A percentile compares a stretch with the other conserved stretches of the same genome.
phyloP scores from a whole-genome alignment of 306 rosid species.

The Sesbania bispinosa region DNA sequence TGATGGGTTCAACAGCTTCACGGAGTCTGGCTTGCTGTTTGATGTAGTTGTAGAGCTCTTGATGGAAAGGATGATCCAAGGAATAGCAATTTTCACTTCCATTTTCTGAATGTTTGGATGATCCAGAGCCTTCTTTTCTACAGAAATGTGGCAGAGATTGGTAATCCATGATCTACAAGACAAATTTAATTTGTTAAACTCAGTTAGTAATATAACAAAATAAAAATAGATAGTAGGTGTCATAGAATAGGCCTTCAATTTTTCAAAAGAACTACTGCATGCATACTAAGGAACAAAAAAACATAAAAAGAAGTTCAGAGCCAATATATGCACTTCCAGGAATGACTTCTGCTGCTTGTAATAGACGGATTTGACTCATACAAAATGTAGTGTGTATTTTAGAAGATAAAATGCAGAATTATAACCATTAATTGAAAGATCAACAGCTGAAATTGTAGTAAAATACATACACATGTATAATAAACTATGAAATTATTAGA shows the following conservation, averaged over 20 bases:
- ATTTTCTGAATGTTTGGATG: constrained; percentile 52
- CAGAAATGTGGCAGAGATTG: constrained; percentile 88
- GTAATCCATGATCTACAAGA: constrained; percentile 84
- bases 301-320: not conserved
- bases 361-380: no score
- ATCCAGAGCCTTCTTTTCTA: constrained; percentile 69
- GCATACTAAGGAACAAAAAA: not conserved
- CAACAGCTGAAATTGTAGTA: no score
- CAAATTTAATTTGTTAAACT: constrained; percentile 28
- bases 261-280: not conserved
- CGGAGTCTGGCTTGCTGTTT: constrained; percentile 54
- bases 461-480: no score
- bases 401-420: no score
- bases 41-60: constrained; percentile 68
- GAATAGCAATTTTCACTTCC: constrained; percentile 69
- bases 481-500: no score
- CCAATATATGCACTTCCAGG: not conserved
- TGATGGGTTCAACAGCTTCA: constrained; percentile 49
- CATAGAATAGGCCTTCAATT: not conserved
- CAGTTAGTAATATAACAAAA: constrained; percentile 11
- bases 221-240: not conserved
- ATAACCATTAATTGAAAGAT: no score
- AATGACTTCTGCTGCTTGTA: no score
- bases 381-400: no score
- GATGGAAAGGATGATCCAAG: constrained; percentile 82